phyloP scores from a whole-genome alignment of 2,329 filamentous ascomycete genomes.

The Fusarium solani-melongenae region DNA sequence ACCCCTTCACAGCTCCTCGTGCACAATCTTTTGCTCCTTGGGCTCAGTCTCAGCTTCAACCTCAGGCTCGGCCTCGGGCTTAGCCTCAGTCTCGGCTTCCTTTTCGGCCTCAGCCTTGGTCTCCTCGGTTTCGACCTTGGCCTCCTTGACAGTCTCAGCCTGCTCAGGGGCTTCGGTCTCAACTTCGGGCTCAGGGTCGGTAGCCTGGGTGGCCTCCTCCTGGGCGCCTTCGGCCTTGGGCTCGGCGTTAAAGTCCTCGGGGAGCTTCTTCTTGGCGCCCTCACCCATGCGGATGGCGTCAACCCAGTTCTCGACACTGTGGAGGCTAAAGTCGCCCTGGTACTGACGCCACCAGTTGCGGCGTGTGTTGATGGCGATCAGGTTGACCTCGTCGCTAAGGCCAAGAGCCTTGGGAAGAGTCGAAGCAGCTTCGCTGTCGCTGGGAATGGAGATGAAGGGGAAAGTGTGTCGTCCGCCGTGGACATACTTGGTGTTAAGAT shows the following conservation, averaged over 20 bases:
- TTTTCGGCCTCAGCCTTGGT: neutral
- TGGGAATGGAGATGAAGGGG: conserved; percentile 82
- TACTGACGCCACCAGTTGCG: conserved; percentile 88
- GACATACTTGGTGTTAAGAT: conserved; percentile 81
- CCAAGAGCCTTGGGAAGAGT: conserved; percentile 65
- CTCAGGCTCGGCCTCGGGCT: conserved; percentile 28
- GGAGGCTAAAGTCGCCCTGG: conserved; percentile 67
- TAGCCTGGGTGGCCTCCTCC: conserved; percentile 30
- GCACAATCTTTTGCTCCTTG: conserved; percentile 45
- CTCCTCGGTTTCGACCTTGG: conserved; percentile 33
- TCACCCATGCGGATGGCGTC: conserved; percentile 93
- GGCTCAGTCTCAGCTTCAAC: conserved; percentile 20
- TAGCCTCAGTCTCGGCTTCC: conserved; percentile 28
- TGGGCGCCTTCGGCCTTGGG: conserved; percentile 46
- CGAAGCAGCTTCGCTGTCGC: conserved; percentile 50
- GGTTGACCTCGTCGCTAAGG: conserved; percentile 70
- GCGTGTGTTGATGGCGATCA: conserved; percentile 87
- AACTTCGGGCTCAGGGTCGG: conserved; percentile 42
- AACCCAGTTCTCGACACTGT: conserved; percentile 84
- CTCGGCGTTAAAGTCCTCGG: conserved; percentile 66
- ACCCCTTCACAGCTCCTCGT: conserved; percentile 61
- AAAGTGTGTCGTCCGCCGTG: conserved; percentile 76
- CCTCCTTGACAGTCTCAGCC: conserved; percentile 27
- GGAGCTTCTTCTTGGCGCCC: conserved; percentile 80
- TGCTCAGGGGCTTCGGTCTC: conserved; percentile 43